Base-by-base conservation (phyloP, 164 flowering plant genomes). In the Vitis rupestris region DNA sequence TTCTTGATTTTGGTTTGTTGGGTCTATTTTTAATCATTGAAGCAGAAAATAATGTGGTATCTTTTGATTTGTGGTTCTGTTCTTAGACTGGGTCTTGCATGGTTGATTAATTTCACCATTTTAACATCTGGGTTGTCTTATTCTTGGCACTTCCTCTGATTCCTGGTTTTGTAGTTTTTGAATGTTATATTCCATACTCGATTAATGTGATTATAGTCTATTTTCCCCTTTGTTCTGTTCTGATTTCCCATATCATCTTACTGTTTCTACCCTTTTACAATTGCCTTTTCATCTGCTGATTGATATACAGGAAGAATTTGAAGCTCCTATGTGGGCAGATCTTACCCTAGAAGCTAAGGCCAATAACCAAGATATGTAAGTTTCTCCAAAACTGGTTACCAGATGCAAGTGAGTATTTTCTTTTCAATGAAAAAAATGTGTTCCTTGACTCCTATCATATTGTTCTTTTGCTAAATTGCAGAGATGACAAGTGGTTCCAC, bases 321-420 rank as follows among this genome's bases (percentile, higher is more conserved):
- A 91, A 72, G 97, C 92, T 10, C 94, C 94, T 0, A 86, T 89
- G 91, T 89, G 94, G 92, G 87, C 75, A 3, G 97, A 91, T 80
- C 90, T 89, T 29, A 63, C 66, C 2, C 2, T 76, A 63, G 91
- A 88, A 68, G 79, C 84, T 16, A 69, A 76, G 29, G 64, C 64
- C 53, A 56, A 70, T 68, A 47, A 64, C 17, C 80, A 80, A 67
- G 83, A 85, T 64, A 66, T 57, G 97, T 89, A 74, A 83, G 92
- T 81, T 30, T 51, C 50, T 61, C 10, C 6, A 23, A 58, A 62
- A 30, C 9, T 63, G 14, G 50, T 64, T 30, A 19, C 62, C 13
- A 16, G 4, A 55, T 56, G 3, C 69, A 4, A 11, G 4, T 37
- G 44, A 37, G 44, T 37, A 37, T 37, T 37, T 3, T 37, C 4